Base-by-base conservation (phyloP, 2,329 filamentous ascomycete genomes). In the Aurifilum marmelostoma region DNA sequence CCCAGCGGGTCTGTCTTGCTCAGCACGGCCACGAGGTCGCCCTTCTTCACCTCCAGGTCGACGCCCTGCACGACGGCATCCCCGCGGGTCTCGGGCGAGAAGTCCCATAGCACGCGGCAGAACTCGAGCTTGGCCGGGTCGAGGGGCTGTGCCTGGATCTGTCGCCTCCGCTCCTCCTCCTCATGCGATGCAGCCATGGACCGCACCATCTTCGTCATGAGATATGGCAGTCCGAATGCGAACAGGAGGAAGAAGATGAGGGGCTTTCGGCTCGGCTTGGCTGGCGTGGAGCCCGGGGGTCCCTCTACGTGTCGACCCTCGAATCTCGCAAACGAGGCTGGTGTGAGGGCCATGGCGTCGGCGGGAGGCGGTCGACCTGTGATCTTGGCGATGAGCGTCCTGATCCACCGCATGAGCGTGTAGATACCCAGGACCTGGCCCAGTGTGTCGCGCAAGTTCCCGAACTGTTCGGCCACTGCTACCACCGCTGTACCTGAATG, bases 201-300 rank as follows among this genome's bases (percentile, higher is more conserved):
- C 76, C 89, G 90, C 78, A 99, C 98, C 74, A 97, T 88, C 82
- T 97, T 99, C 81, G 92, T 91, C 94, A 99, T 97, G 63, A 99
- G 85, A 79, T 97, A 99, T 7, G 96, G 96, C 18, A 99, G 86
- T 66, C 96, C 97, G 76, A 99, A 97, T 6, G 97, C 94, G 24
- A 96, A 95, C 58, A 97, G 84, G 71, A 97, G 84, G 84, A 99
- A 99, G 84, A 99, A 95, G 77, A 99, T 87, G 75, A 99, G 93
- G 0, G 96, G 96, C 80, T 98, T 99, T 79, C 92, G 93, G 77
- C 93, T 97, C 24, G 95, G 94, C 75, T 89, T 90, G 24, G 88
- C 84, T 14, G 83, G 80, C 21, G 84, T 85, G 21, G 65, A 52
- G 0, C 58, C n/a, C 65, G 14, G 90, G 85, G 88, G 85, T 73